Base-by-base conservation (phyloP, 2,329 filamentous ascomycete genomes). In the Beauveria australis region DNA sequence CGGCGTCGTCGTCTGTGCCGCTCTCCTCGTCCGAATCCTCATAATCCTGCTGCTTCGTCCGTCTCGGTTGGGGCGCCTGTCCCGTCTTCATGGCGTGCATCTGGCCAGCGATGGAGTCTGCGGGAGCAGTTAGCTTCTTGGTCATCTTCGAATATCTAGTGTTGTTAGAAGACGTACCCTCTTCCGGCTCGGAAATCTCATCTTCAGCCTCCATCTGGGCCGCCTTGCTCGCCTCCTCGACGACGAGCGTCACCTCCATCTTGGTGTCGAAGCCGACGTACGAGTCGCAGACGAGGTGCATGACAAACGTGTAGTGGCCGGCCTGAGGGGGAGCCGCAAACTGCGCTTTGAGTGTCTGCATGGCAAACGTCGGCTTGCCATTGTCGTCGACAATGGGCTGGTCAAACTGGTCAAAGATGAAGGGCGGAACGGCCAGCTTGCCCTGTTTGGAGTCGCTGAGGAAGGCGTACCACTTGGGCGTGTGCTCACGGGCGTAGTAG, bases 181-280 rank as follows among this genome's bases (percentile, higher is more conserved):
- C 94, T 65, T 97, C 94, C 41, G 95, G 94, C 73, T 99, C 94
- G 71, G 91, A 96, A 66, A 99, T 99, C 62, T 99, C 94, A 68
- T 96, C 94, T 66, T 97, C 92, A 53, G 87, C 89, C 57, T 85
- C 84, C 70, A 96, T 87, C 66, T 88, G 84, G 22, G 84, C 88
- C 5, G 91, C 92, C 77, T 93, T 94, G 74, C 85, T 89, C 40
- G 90, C 87, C 68, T 97, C 92, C 69, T 96, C 92, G 9, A 99
- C 91, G 30, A 89, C 84, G 58, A 99, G 81, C 1, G 89, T 92
- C 30, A 96, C 91, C 70, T 97, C 91, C 80, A 91, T 85, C 81
- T 92, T 94, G 54, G 88, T 89, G 72, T 99, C 95, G 66, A 97
- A 91, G 51, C 94, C 94, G 51, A 99, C 81, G 69, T 99, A 99